Evolutionary conservation across 768 basidiomycete species (phyloP), one percentile per base, ranked within the genome.

Genomic region (Dioszegia crocea): DNA sequence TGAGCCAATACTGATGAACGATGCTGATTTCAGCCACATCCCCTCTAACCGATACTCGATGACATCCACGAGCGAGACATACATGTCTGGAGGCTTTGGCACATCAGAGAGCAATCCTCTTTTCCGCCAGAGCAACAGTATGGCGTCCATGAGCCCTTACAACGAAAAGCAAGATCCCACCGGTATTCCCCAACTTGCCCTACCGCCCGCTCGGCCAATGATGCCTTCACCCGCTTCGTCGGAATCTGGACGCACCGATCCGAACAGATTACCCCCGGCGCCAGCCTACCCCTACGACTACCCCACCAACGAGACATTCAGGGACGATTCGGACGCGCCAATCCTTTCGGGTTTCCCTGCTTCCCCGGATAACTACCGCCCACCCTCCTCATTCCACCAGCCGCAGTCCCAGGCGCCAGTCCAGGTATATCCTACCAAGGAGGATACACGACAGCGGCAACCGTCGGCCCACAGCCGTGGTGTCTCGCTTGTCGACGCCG

Each of bases 401-500:
- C 4, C 31, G 4, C 27, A 36, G 19, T n/a, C 17, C 77, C 61
- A 71, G 74, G 65, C 64, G 74, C 49, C 78, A 77, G 53, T 52
- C 5, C 58, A 33, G 39, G 52, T 51, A 38, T 61, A 55, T n/a
- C 62, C 53, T 58, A 62, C 58, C 80, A 76, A 21, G 81, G 81
- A n/a, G 63, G 80, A 81, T 52, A 52, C 68, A 27, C 40, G 52
- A 16, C 47, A 57, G 44, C 38, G 64, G 44, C 57, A 56, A 31
- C 58, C 61, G 16, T 59, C 62, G 11, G 40, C 52, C 16, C 29
- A 40, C 38, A 83, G 79, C 54, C 83, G 88, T 11, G 90, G 92
- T 23, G 82, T 96, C 47, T 86, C 86, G 44, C 77, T 97, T 56
- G 83, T 83, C 55, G 93, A 97, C 65, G 79, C 83, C 67, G 93